Base-by-base conservation (phyloP, 179 eudicot species). In the Vitellaria paradoxa region DNA sequence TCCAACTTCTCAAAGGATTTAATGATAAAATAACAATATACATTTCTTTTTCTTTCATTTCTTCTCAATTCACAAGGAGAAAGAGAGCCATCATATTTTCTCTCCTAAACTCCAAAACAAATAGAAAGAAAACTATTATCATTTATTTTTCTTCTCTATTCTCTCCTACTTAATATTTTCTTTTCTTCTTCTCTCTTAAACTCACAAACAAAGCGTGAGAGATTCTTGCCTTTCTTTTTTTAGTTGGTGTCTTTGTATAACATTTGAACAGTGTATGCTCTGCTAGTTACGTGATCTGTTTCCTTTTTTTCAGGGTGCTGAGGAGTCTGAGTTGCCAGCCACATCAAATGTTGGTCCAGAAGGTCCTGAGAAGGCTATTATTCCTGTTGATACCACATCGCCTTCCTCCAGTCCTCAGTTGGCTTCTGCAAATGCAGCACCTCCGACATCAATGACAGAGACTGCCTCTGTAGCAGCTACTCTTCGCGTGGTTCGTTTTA, bases 401-500 rank as follows among this genome's bases (percentile, higher is more conserved):
- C 92, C 97, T 75, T 69, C 89, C 42, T 74, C 91, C 69, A 87
- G 83, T 74, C 69, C 76, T 76, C 92, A 87, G 77, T 64, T 83
- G 64, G 79, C 85, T 47, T 72, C 86, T 52, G 75, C 79, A 42
- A 73, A 82, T 78, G 78, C 60, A 62, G 86, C 87, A 64, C 85
- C 86, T 73, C 83, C 89, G 74, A 80, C 71, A 77, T 84, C 93
- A 70, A 72, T 81, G 56, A 84, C 86, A 42, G 99, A 96, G 70
- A 89, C 62, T 83, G 86, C 92, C 79, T 70, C 93, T 72, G 85
- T 79, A 64, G 81, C 89, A 49, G 94, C 96, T 81, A 92, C 99
- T 69, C 95, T 94, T 72, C 97, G 99, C 74, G 82, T 73, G 94
- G 99, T 96, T 77, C 76, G 86, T 76, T 70, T 17, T 67, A 67